Conservation (phyloP, 2,329 filamentous ascomycete species). For the Cladosporium cucumerinum region DNA sequence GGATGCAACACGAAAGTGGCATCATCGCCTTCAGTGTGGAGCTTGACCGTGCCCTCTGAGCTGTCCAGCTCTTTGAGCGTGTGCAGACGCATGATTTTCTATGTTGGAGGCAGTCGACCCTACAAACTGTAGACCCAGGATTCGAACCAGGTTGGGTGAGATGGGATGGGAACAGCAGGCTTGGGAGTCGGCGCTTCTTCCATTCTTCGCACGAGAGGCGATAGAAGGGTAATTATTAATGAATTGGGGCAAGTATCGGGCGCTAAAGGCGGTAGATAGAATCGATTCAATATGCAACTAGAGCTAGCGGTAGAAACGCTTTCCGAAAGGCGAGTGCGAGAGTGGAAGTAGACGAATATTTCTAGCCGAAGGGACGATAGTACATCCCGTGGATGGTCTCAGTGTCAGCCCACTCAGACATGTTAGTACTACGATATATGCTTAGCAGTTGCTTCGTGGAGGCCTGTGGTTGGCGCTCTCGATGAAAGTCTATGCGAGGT, state of each 20-base stretch:
- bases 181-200: constrained; percentile 5
- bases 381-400: not conserved
- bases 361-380: not conserved
- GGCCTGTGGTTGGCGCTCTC: not conserved
- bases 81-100: constrained; percentile 31
- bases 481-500: not conserved
- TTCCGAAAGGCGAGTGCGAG: not conserved
- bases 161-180: constrained; percentile 4
- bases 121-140: constrained; percentile 1
- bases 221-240: not conserved
- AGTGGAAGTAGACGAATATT: not conserved
- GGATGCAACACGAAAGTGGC: constrained; percentile 45
- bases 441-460: constrained; percentile 12
- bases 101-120: not conserved
- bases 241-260: not conserved
- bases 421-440: constrained; percentile 2
- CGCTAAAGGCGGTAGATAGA: not conserved
- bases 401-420: not conserved
- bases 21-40: constrained; percentile 27
- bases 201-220: not conserved
- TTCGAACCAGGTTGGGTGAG: constrained; percentile 13
- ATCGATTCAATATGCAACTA: not conserved
- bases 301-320: not conserved
- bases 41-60: constrained; percentile 40
- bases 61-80: constrained; percentile 37